Evolutionary conservation across 2,329 filamentous ascomycete genomes (phyloP).

Genomic region (Botryotinia convoluta): DNA sequence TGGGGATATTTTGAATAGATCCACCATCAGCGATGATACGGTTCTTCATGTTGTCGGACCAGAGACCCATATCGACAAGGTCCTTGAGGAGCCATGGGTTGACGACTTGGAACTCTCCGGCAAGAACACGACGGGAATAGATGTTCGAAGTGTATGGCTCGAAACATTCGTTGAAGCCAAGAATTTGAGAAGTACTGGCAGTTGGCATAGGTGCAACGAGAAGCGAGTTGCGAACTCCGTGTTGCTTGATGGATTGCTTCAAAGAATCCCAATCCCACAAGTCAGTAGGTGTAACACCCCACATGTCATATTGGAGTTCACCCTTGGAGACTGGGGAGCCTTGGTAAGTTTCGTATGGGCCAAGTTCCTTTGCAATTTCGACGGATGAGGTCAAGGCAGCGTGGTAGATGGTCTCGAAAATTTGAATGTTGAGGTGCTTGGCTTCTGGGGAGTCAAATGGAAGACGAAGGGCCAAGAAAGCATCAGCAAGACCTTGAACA

Average conservation of each 20-base stretch:
- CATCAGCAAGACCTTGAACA: slow-evolving; percentile 96
- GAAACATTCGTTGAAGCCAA: slow-evolving; percentile 99
- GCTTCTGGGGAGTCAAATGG: slow-evolving; percentile 97
- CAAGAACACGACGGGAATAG: slow-evolving; percentile 95
- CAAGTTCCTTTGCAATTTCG: slow-evolving; percentile 78
- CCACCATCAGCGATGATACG: slow-evolving; percentile 97
- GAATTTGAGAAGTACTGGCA: slow-evolving; percentile 93
- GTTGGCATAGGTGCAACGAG: slow-evolving; percentile 97
- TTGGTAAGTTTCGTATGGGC: slow-evolving; percentile 85
- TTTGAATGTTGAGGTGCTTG: slow-evolving; percentile 91
- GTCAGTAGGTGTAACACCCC: slow-evolving; percentile 87
- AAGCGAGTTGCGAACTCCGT: slow-evolving; percentile 93
- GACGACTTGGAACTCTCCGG: slow-evolving; percentile 98
- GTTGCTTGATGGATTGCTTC: slow-evolving; percentile 86
- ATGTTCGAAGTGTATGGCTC: slow-evolving; percentile 99
- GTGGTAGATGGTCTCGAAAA: slow-evolving; percentile 99
- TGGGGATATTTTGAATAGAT: slow-evolving; percentile 94
- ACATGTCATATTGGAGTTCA: slow-evolving; percentile 98
- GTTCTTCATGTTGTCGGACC: slow-evolving; percentile 99
- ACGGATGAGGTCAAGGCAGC: slow-evolving; percentile 86
- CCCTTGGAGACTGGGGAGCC: slow-evolving; percentile 94
- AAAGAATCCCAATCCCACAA: slow-evolving; percentile 95
- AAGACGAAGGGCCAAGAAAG: slow-evolving; percentile 93
- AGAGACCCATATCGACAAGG: slow-evolving; percentile 93
- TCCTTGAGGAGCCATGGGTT: slow-evolving; percentile 99